Conservation (phyloP, 2,329 filamentous ascomycete species). For the Colletotrichum lindemuthianum region DNA sequence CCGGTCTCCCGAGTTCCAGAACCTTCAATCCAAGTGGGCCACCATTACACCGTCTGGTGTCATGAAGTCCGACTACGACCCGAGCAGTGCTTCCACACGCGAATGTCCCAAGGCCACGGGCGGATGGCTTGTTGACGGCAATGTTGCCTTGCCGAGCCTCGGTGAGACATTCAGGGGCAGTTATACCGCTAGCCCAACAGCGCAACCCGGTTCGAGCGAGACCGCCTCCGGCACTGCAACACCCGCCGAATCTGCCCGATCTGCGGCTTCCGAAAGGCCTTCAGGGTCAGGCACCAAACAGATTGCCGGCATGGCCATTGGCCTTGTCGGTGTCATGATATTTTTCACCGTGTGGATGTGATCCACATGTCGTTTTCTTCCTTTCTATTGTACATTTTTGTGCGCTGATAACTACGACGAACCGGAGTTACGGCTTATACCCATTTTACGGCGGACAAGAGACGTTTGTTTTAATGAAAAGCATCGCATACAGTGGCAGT, state of each 20-base stretch:
- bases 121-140: slow-evolving; percentile 78
- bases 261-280: slow-evolving; percentile 39
- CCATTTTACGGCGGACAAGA: slow-evolving; percentile 15
- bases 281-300: slow-evolving; percentile 57
- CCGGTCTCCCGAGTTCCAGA: slow-evolving; percentile 79
- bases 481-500: slow-evolving; percentile 27
- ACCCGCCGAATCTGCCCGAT: slow-evolving; percentile 45
- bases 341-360: slow-evolving; percentile 62
- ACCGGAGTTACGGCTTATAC: slow-evolving; percentile 29
- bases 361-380: slow-evolving; percentile 30
- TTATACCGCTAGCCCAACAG: slow-evolving; percentile 35
- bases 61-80: slow-evolving; percentile 71
- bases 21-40: slow-evolving; percentile 81
- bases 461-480: slow-evolving; percentile 14
- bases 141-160: slow-evolving; percentile 74
- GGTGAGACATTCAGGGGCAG: slow-evolving; percentile 60
- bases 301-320: slow-evolving; percentile 60
- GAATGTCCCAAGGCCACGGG: slow-evolving; percentile 76
- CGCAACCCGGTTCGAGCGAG: slow-evolving; percentile 13
- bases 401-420: slow-evolving; percentile 19
- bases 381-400: slow-evolving; percentile 26
- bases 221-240: slow-evolving; percentile 37
- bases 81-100: slow-evolving; percentile 68
- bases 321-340: slow-evolving; percentile 61
- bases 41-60: slow-evolving; percentile 76